These are phyloP conservation scores for Mycocentrospora acerina DNA, from an alignment of 2,329 filamentous ascomycete species.

Conservation along the genomic window DNA sequence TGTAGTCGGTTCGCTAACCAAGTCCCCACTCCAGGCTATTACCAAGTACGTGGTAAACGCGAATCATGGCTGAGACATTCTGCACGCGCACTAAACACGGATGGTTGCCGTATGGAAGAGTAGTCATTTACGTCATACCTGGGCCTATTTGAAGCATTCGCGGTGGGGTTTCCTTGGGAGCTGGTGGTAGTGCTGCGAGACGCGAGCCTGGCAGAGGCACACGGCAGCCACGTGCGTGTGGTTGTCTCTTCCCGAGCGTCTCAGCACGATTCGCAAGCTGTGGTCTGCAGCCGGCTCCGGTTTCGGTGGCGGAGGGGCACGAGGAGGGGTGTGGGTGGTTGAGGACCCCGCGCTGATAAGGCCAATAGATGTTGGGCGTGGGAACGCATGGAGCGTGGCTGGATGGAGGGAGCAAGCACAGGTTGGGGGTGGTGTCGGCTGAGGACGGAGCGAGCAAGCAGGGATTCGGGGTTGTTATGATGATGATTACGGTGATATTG, in stretches of 20 bases:
- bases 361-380: conserved; percentile 31
- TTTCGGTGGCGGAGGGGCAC: not conserved
- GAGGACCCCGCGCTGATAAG: conserved; percentile 22
- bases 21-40: conserved; percentile 34
- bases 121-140: conserved; percentile 5
- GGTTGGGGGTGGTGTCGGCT: too few relatives aligned
- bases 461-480: too few relatives aligned
- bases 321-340: conserved; percentile 1
- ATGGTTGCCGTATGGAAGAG: not conserved
- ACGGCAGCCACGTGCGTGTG: too few relatives aligned
- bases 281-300: too few relatives aligned
- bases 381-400: conserved; percentile 27
- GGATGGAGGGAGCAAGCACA: conserved; percentile 15
- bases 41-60: conserved; percentile 43
- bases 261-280: too few relatives aligned
- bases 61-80: conserved; percentile 38
- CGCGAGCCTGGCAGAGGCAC: too few relatives aligned
- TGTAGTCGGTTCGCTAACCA: conserved; percentile 19
- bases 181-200: not conserved
- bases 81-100: conserved; percentile 21
- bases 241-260: too few relatives aligned
- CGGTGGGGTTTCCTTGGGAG: too few relatives aligned
- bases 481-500: too few relatives aligned
- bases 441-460: conserved; percentile 22
- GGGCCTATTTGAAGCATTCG: too few relatives aligned